Conservation (phyloP, 306 rosid genomes). For the Datisca glomerata region DNA sequence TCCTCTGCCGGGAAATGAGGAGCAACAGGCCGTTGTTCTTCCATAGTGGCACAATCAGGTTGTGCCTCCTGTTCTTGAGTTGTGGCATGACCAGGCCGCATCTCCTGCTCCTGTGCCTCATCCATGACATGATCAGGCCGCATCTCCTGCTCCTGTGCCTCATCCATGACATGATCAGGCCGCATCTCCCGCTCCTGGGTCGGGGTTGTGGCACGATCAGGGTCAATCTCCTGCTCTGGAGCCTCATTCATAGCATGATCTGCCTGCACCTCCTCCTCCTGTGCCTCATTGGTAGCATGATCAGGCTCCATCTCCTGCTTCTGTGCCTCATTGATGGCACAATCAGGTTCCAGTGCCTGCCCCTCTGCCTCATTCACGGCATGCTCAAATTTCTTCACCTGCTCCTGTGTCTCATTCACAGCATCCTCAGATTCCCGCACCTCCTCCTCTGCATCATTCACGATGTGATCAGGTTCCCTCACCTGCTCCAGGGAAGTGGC, state of each 20-base stretch:
- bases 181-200: background rate
- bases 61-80: background rate
- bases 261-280: constrained; percentile 7
- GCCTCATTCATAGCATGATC: constrained; percentile 4
- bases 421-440: no score
- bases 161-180: background rate
- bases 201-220: background rate
- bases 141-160: constrained; percentile 1
- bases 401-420: no score
- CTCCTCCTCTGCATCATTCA: no score
- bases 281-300: constrained; percentile 2
- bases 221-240: background rate
- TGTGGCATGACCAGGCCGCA: background rate
- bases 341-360: constrained; percentile 8
- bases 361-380: background rate
- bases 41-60: constrained; percentile 5
- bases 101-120: constrained; percentile 3
- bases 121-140: background rate
- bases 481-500: constrained; percentile 4
- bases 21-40: no score
- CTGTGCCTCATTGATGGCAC: constrained; percentile 1
- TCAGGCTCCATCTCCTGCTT: constrained; percentile 4
- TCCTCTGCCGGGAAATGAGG: no score
- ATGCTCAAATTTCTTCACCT: no score
- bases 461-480: constrained; percentile 6